phyloP scores from a whole-genome alignment of 768 basidiomycete genomes.

The Suillus luteus region DNA sequence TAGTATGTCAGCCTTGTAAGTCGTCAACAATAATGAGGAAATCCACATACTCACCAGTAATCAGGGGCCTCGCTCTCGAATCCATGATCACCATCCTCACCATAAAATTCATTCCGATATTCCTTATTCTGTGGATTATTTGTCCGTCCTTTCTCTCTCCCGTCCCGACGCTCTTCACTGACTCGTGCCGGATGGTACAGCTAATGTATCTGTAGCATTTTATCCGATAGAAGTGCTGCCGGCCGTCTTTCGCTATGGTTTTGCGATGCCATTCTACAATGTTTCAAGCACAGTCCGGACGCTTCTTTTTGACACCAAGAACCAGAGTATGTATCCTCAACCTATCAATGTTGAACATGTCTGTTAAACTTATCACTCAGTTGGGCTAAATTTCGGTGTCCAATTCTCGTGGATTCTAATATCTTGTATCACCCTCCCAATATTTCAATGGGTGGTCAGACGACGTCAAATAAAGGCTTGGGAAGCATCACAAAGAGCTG shows the following conservation, averaged over 20 bases:
- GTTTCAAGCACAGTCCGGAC: conserved; percentile 59
- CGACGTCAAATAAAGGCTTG: conserved; percentile 27
- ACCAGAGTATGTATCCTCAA: conserved; percentile 45
- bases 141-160: conserved; percentile 35
- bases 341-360: neutral
- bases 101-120: conserved; percentile 52
- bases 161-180: neutral
- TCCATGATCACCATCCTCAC: conserved; percentile 59
- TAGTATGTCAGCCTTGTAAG: conserved; percentile 59
- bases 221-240: conserved; percentile 64
- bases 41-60: conserved; percentile 1
- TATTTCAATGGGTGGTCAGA: conserved; percentile 49
- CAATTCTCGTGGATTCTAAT: conserved; percentile 56
- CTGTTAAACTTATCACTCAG: conserved; percentile 32
- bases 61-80: conserved; percentile 63
- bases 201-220: conserved; percentile 57
- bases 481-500: conserved; percentile 7
- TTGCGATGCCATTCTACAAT: conserved; percentile 73
- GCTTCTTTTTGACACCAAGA: conserved; percentile 67
- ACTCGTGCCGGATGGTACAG: conserved; percentile 29
- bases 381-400: conserved; percentile 64
- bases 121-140: conserved; percentile 69
- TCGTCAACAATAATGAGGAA: conserved; percentile 8
- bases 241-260: conserved; percentile 62
- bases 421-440: conserved; percentile 53